Evolutionary conservation across 2,329 filamentous ascomycete genomes (phyloP), one percentile per base, ranked within the genome.

Genomic region (Orbilia ellipsospora): DNA sequence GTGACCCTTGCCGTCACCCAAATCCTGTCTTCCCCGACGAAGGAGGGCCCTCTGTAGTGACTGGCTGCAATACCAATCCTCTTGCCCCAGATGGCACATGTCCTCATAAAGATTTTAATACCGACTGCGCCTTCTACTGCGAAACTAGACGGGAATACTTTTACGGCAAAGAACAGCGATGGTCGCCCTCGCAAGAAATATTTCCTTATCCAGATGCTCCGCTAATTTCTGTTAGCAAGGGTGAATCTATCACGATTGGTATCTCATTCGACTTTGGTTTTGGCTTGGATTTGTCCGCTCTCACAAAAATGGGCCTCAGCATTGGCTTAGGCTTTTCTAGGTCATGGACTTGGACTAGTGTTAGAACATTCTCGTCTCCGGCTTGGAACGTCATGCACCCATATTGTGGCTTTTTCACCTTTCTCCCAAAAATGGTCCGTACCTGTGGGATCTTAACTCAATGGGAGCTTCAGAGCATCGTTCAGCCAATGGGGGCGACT

Each of bases 351-450:
- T 74, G 63, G 57, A 48, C 31, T 0, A 74, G 56, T 42, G 48
- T 52, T 4, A 48, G 63, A 16, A 18, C 62, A 16, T 74, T 42
- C 18, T 23, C 56, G 6, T 57, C 63, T 26, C 70, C 63, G 2
- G 31, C 48, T 10, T 67, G 69, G 69, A 51, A 73, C 20, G 42
- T 66, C 4, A 28, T 73, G 40, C 28, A 57, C 16, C 70, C 70
- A 16, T 74, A 74, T 31, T 74, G 70, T 10, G 70, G 63, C 1
- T 74, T 63, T 28, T 74, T 68, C 48, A 74, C 70, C 0, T 68
- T 74, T 52, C 13, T 74, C 26, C 70, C 70, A 45, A 74, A 74
- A 15, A 74, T 74, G 70, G 63, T 74, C 4, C 63, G 57, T n/a
- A 63, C 55, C 26, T 74, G 70, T 23, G 70, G 70, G 1, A 68